Percentiles rank a stretch among this genome's conserved stretches.
Conservation (phyloP, 2,329 filamentous ascomycete species). For the Ophiognomonia clavigignenti-juglandacearum region DNA sequence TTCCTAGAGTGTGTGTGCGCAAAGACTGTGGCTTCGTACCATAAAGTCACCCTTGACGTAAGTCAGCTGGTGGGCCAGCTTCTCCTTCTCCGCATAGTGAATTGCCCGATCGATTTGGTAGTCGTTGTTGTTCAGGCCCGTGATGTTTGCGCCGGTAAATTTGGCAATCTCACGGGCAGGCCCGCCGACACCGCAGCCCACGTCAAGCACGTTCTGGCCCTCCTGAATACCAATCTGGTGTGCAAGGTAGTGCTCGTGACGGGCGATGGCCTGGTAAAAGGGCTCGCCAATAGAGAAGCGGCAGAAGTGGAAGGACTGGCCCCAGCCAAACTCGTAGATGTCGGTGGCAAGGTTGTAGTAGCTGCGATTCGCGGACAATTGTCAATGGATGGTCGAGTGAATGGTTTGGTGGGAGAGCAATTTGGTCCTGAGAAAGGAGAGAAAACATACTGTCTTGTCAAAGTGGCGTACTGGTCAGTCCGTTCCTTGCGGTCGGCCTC, state of each 20-base stretch:
- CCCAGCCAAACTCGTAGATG: constrained; percentile 96
- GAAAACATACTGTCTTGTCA: constrained; percentile 79
- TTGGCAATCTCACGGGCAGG: constrained; percentile 94
- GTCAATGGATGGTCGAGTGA: constrained; percentile 22
- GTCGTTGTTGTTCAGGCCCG: constrained; percentile 97
- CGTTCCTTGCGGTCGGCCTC: constrained; percentile 73
- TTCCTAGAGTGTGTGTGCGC: too few species aligned
- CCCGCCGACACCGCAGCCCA: constrained; percentile 94
- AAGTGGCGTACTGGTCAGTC: constrained; percentile 82
- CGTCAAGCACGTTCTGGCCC: constrained; percentile 86
- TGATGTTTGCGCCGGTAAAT: constrained; percentile 85
- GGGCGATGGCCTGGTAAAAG: constrained; percentile 87
- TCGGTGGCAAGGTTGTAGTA: constrained; percentile 98
- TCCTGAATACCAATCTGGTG: constrained; percentile 81
- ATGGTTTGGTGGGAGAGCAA: too few species aligned
- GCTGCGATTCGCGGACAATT: constrained; percentile 35
- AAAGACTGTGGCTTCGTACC: constrained; percentile 36
- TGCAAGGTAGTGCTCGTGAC: constrained; percentile 97
- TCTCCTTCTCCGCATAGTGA: constrained; percentile 76
- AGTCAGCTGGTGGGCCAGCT: constrained; percentile 70
- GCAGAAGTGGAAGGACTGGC: constrained; percentile 95
- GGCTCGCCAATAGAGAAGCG: constrained; percentile 82
- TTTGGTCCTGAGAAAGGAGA: too few species aligned
- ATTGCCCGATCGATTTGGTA: constrained; percentile 97
- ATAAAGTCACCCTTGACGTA: constrained; percentile 98